Base-by-base conservation (phyloP, 148 eudicot genomes). In the Tetragonia tetragonoides region DNA sequence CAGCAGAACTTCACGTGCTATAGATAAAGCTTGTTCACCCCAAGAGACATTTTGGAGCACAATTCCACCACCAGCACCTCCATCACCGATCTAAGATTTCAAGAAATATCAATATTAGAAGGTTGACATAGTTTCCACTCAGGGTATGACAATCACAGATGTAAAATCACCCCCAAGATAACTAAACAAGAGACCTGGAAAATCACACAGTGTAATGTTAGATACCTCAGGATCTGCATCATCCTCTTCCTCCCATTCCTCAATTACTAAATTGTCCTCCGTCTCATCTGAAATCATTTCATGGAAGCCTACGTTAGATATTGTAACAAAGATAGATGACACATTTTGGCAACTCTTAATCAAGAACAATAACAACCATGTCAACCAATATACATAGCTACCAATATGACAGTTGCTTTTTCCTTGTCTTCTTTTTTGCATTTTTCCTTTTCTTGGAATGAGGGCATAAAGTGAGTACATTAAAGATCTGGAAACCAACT, bases 61-160 rank as follows among this genome's bases (percentile, higher is more conserved):
- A 46, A 96, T 79, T 78, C 99, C 99, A 79, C 99, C 99, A 40
- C 99, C 99, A 86, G 90, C 93, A 40, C 97, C 97, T 80, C 99
- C 99, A 85, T 96, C 97, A 18, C 91, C 99, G 77, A 90, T 75
- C 97, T 96, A 75, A 72, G 61, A 66, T 82, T 67, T 65, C 68
- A 75, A 60, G 59, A 63, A 73, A 61, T 49, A 73, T 14, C 37
- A 68, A 81, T 53, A n/a, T 34, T 62, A 57, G 49, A 76, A 60
- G 34, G 7, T 63, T 51, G 40, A 9, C 65, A 24, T 24, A 12
- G 46, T 37, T 16, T 46, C 65, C 37, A 70, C 37, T 51, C 24
- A 59, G 53, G 39, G 14, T 11, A 39, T 60, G 21, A 70, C 21
- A 60, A 34, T 39, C 64, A 67, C n/a, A 46, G 7, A 64, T 44